phyloP scores from a whole-genome alignment of 768 basidiomycete genomes.

The Leccinum subtestaceum region DNA sequence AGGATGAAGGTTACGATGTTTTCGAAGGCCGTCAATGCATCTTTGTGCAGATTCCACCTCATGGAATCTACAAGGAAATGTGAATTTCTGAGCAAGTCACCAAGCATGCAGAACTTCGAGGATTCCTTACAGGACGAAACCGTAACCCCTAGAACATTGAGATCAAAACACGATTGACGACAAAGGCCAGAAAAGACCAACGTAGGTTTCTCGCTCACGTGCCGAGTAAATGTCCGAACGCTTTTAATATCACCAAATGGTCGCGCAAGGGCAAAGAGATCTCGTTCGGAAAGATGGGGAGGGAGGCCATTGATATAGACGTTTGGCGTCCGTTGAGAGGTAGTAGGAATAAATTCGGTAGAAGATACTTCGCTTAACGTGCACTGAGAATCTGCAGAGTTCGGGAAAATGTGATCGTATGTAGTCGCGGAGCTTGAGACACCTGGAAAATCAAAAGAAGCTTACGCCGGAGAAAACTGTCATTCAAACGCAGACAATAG shows the following conservation, averaged over 20 bases:
- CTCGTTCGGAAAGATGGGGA: constrained; percentile 78
- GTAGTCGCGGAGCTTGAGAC: constrained; percentile 11
- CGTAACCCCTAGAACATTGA: constrained; percentile 56
- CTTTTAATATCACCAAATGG: constrained; percentile 76
- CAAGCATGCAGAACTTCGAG: background rate
- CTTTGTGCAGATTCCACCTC: constrained; percentile 64
- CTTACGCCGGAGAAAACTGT: constrained; percentile 11
- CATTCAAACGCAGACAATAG: background rate
- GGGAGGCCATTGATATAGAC: constrained; percentile 89
- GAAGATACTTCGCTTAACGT: constrained; percentile 13
- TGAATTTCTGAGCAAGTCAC: background rate
- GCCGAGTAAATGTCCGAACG: constrained; percentile 80
- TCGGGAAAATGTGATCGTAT: constrained; percentile 10
- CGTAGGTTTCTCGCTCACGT: constrained; percentile 69
- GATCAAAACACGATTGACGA: background rate
- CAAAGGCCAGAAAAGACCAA: constrained; percentile 27
- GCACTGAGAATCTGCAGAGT: constrained; percentile 13
- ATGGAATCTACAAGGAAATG: constrained; percentile 51
- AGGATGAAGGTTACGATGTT: constrained; percentile 77
- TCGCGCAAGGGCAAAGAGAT: constrained; percentile 65
- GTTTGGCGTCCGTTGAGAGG: constrained; percentile 54
- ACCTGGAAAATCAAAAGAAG: constrained; percentile 27
- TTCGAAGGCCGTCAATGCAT: constrained; percentile 69
- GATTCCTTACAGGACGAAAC: constrained; percentile 69
- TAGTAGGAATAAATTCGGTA: constrained; percentile 10